Percentiles rank a stretch among this genome's conserved stretches.
Conservation (phyloP, 306 rosid genomes). For the Citrullus colocynthis region DNA sequence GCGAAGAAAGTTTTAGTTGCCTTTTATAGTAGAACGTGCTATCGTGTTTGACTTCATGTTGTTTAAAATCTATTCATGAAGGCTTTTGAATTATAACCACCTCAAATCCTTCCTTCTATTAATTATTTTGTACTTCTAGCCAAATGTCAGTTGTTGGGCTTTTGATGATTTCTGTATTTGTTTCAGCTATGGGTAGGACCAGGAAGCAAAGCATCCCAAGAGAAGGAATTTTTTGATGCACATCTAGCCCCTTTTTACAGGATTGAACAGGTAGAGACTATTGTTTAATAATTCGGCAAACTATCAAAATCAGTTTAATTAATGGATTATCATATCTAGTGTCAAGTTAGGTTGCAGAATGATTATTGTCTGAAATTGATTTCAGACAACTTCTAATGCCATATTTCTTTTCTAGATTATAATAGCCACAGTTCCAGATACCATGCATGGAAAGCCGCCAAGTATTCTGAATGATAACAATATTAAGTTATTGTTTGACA, state of each 20-base stretch:
- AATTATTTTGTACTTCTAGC: background rate
- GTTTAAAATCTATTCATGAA: background rate
- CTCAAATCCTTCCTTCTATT: background rate
- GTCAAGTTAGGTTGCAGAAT: background rate
- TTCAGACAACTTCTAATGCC: background rate
- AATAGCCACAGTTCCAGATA: constrained; percentile 66
- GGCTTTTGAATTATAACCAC: background rate
- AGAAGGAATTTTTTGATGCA: constrained; percentile 76
- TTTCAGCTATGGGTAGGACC: constrained; percentile 99
- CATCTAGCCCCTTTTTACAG: constrained; percentile 96
- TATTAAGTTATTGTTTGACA: constrained; percentile 72
- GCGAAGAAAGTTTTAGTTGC: background rate
- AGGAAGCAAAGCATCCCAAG: constrained; percentile 91
- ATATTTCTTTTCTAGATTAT: constrained; percentile 40
- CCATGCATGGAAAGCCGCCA: constrained; percentile 40
- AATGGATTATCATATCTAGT: background rate
- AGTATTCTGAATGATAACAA: constrained; percentile 74
- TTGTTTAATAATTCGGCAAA: background rate
- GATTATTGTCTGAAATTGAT: background rate
- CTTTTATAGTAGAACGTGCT: background rate
- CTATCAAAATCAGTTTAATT: background rate
- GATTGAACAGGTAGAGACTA: constrained; percentile 78
- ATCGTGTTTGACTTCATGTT: background rate
- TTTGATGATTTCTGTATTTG: constrained; percentile 1
- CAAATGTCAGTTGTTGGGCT: background rate